Conservation (phyloP, 1,139 yeast species). For the Kodamaea plutei region DNA sequence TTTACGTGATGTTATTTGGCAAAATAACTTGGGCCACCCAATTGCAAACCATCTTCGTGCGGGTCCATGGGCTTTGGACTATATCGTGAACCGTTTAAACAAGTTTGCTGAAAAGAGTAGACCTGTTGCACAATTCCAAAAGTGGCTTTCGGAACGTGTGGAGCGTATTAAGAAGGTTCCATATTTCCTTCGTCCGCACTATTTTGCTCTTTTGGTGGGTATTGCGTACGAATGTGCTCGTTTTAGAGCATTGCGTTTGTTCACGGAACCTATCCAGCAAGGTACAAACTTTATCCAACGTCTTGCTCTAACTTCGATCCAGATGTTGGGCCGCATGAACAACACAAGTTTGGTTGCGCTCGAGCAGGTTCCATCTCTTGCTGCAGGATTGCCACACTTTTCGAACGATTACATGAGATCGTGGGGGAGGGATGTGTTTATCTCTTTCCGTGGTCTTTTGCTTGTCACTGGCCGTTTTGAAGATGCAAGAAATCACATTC, state of each 20-base stretch:
- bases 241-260: conserved; percentile 55
- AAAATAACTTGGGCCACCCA: conserved; percentile 81
- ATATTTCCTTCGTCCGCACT: conserved; percentile 77
- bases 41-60: conserved; percentile 73
- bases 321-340: conserved; percentile 75
- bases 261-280: conserved; percentile 50
- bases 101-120: conserved; percentile 46
- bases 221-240: conserved; percentile 80
- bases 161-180: conserved; percentile 68
- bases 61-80: conserved; percentile 90
- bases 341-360: conserved; percentile 74
- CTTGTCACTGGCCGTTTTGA: conserved; percentile 73
- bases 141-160: conserved; percentile 68
- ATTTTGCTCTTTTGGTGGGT: conserved; percentile 76
- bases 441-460: conserved; percentile 77
- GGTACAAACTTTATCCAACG: conserved; percentile 76
- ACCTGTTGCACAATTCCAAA: conserved; percentile 49
- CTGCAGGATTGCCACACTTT: conserved; percentile 96
- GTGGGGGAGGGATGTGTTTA: conserved; percentile 97
- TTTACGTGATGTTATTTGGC: conserved; percentile 55
- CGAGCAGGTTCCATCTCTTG: conserved; percentile 66
- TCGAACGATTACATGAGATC: conserved; percentile 89
- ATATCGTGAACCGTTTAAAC: conserved; percentile 57
- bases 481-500: conserved; percentile 76
- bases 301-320: conserved; percentile 77